A percentile compares a stretch with the other conserved stretches of the same genome.
phyloP scores from a whole-genome alignment of 1,139 yeast genomes.

The Candida gigantensis region DNA sequence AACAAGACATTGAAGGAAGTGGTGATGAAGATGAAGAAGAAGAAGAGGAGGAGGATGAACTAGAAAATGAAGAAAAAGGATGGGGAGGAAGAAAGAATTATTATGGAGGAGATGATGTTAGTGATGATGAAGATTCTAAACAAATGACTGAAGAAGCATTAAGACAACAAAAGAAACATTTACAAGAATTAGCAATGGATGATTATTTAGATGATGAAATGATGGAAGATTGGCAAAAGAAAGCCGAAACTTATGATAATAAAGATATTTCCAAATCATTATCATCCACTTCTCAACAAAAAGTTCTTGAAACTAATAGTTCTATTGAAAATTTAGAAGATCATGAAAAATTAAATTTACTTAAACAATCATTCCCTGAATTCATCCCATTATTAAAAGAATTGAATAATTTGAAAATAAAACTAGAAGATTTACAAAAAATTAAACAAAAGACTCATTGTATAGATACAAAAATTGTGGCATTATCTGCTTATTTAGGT shows the following conservation, averaged over 20 bases:
- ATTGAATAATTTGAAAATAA: slow-evolving; percentile 47
- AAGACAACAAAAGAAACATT: slow-evolving; percentile 81
- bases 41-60: slow-evolving; percentile 49
- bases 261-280: slow-evolving; percentile 17
- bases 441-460: slow-evolving; percentile 32
- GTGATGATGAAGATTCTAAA: slow-evolving; percentile 74
- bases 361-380: slow-evolving; percentile 76
- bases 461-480: slow-evolving; percentile 55
- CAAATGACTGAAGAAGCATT: slow-evolving; percentile 87
- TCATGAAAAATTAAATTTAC: slow-evolving; percentile 46
- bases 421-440: slow-evolving; percentile 34
- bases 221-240: slow-evolving; percentile 65
- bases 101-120: slow-evolving; percentile 78
- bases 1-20: slow-evolving; percentile 33
- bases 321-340: slow-evolving; percentile 40
- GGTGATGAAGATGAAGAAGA: slow-evolving; percentile 36
- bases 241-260: slow-evolving; percentile 32
- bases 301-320: slow-evolving; percentile 29
- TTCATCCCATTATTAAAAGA: slow-evolving; percentile 77
- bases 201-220: slow-evolving; percentile 86
- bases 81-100: slow-evolving; percentile 86
- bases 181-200: slow-evolving; percentile 75
- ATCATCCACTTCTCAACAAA: slow-evolving; percentile 12
- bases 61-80: slow-evolving; percentile 54
- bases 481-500: slow-evolving; percentile 76